Evolutionary conservation across 2,329 filamentous ascomycete species (phyloP), one percentile per base, ranked within the genome.

Genomic region (Sarocladiaceae sp.): DNA sequence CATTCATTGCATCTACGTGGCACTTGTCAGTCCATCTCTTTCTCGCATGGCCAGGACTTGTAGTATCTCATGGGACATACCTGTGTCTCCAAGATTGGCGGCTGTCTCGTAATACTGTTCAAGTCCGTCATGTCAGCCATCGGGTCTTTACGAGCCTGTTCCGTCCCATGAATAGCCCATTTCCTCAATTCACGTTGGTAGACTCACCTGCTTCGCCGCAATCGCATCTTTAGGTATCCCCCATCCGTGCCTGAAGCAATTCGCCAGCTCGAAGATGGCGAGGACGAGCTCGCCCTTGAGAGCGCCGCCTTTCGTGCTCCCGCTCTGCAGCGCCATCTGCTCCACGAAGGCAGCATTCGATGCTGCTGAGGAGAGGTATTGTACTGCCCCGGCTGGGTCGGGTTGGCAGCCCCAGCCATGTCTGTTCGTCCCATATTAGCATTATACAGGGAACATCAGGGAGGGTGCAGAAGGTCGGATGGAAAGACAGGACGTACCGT

Each of bases 281-380:
- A 98, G 80, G 15, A 97, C 87, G 44, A 98, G 76, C 72, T 98
- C 93, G 48, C 93, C 93, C 68, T 97, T 98, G 34, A 91, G 91
- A 12, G 87, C 84, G 48, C 93, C 93, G 43, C 93, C 93, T 65
- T 93, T 95, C 66, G 88, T 93, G 65, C 94, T 79, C 13, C 91
- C 93, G 7, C 90, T 86, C 53, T 84, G 74, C 18, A 97, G 78
- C 23, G 93, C 93, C 55, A 89, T 72, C 44, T 85, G 78, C 69
- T 98, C 93, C 45, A 98, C 80, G 33, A 80, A 76, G 19, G 91
- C 93, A 19, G 89, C 88, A 65, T 95, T 96, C 34, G 87, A 85
- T 4, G 93, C 93, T 39, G 93, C 93, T 23, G 85, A 81, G 16
- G 87, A 88, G 33, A 98, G 82, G 65, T 90, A 96, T 49, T 77